Percentiles rank a stretch among this genome's conserved stretches.
phyloP scores from a whole-genome alignment of 805 yeast genomes.

The Lipomyces mesembrius region DNA sequence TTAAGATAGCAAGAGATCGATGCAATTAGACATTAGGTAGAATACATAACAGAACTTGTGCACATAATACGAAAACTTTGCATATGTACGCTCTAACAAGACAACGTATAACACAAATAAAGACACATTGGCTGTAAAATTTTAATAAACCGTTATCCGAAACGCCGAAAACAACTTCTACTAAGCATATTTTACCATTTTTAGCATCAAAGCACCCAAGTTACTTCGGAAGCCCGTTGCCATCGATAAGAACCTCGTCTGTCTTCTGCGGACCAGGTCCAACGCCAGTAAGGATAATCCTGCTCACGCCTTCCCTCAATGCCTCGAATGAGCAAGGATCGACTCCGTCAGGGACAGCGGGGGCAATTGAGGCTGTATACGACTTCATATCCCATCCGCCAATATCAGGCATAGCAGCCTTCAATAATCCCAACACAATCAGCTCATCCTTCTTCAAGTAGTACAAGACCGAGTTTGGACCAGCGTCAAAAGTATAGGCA shows the following conservation, averaged over 20 bases:
- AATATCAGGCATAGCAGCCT: conserved; percentile 61
- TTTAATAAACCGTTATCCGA: not conserved
- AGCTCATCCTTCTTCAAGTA: conserved; percentile 76
- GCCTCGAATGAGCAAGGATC: conserved; percentile 55
- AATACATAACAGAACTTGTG: not conserved
- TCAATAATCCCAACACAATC: conserved; percentile 71
- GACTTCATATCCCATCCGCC: conserved; percentile 68
- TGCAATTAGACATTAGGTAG: not conserved
- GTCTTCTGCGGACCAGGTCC: conserved; percentile 85
- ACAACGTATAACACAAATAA: not conserved
- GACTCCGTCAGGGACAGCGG: conserved; percentile 44
- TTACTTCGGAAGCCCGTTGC: conserved; percentile 62
- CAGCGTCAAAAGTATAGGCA: conserved; percentile 98
- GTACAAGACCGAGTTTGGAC: conserved; percentile 97
- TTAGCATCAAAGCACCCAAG: not conserved
- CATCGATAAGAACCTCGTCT: conserved; percentile 60
- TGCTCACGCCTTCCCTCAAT: conserved; percentile 72
- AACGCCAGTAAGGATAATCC: conserved; percentile 80
- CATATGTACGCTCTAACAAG: not conserved
- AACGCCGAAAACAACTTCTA: conserved; percentile 1
- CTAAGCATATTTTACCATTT: not conserved
- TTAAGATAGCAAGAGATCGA: not conserved
- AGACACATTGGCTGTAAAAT: not conserved
- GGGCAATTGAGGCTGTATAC: conserved; percentile 41
- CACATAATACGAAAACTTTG: not conserved